A percentile compares a stretch with the other conserved stretches of the same genome.
phyloP scores from a whole-genome alignment of 2,329 filamentous ascomycete genomes.

The Chrysosphaeria jannelii region DNA sequence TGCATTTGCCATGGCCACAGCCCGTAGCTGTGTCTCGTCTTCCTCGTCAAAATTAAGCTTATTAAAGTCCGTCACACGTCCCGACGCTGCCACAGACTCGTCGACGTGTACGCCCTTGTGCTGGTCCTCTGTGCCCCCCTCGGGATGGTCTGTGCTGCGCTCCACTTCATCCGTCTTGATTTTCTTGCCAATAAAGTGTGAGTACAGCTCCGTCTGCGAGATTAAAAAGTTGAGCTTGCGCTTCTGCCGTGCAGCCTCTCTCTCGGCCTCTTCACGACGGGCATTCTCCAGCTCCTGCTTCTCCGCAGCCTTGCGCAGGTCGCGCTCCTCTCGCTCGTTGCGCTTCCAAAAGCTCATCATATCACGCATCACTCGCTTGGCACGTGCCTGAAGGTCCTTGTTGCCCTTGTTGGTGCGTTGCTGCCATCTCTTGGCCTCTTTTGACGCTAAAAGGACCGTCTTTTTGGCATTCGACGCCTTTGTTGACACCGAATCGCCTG shows the following conservation, averaged over 20 bases:
- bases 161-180: constrained; percentile 95
- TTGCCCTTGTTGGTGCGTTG: constrained; percentile 93
- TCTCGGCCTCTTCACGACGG: constrained; percentile 85
- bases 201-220: constrained; percentile 94
- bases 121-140: neutral
- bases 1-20: constrained; percentile 80
- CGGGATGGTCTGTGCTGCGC: constrained; percentile 51
- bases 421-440: constrained; percentile 94
- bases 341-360: constrained; percentile 99
- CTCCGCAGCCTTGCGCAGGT: constrained; percentile 78
- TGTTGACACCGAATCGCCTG: constrained; percentile 55
- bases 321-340: constrained; percentile 89
- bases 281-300: constrained; percentile 89
- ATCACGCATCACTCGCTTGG: constrained; percentile 94
- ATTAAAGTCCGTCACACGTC: constrained; percentile 86
- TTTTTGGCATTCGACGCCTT: constrained; percentile 93
- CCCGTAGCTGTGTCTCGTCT: constrained; percentile 52
- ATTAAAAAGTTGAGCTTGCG: constrained; percentile 98
- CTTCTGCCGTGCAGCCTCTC: constrained; percentile 90
- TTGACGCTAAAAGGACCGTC: constrained; percentile 84
- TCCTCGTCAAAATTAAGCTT: constrained; percentile 88
- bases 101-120: neutral
- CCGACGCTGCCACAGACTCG: constrained; percentile 18
- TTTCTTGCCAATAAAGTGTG: constrained; percentile 97
- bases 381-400: constrained; percentile 87